These are phyloP conservation scores for Lagerstroemia speciosa DNA, from an alignment of 345 rosid species.

Conservation along the genomic window DNA sequence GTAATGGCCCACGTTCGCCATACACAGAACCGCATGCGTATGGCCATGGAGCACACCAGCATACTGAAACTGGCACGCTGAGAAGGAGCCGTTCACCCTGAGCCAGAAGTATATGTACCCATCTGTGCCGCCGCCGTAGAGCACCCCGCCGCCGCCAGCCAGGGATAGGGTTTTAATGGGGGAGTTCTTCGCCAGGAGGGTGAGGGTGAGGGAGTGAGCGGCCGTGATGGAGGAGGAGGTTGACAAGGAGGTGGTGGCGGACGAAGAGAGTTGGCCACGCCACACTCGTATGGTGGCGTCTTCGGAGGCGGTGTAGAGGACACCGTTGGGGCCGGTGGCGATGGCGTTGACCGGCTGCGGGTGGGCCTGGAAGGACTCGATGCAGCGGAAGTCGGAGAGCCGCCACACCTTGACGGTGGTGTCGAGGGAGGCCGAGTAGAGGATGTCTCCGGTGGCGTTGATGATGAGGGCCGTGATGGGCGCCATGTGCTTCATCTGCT, in stretches of 20 bases:
- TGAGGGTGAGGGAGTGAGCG: slow-evolving; percentile 27
- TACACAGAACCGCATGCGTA: slow-evolving; percentile 45
- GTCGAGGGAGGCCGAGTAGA: slow-evolving; percentile 45
- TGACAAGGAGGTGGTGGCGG: slow-evolving; percentile 10
- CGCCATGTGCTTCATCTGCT: slow-evolving; percentile 35
- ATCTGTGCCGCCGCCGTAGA: slow-evolving; percentile 48
- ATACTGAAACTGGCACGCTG: slow-evolving; percentile 38
- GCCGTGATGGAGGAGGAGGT: slow-evolving; percentile 16
- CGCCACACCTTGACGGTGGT: slow-evolving; percentile 52
- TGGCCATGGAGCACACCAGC: slow-evolving; percentile 46
- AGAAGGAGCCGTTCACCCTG: slow-evolving; percentile 21
- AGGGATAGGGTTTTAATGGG: slow-evolving; percentile 42
- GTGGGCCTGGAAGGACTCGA: slow-evolving; percentile 48
- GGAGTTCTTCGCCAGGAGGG: slow-evolving; percentile 37
- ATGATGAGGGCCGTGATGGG: slow-evolving; percentile 42
- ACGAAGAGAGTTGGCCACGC: slow-evolving; percentile 27
- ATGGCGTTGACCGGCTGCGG: slow-evolving; percentile 37
- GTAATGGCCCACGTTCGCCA: slow-evolving; percentile 27
- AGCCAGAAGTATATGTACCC: slow-evolving; percentile 46
- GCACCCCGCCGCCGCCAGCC: slow-evolving; percentile 18
- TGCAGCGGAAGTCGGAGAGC: slow-evolving; percentile 42
- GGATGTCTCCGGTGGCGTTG: slow-evolving; percentile 32
- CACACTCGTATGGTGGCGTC: slow-evolving; percentile 44
- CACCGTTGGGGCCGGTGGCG: slow-evolving; percentile 22
- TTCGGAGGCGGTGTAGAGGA: slow-evolving; percentile 48